These are phyloP conservation scores for Penicillium paradoxum DNA, from an alignment of 495 filamentous ascomycete genomes.

Conservation along the genomic window DNA sequence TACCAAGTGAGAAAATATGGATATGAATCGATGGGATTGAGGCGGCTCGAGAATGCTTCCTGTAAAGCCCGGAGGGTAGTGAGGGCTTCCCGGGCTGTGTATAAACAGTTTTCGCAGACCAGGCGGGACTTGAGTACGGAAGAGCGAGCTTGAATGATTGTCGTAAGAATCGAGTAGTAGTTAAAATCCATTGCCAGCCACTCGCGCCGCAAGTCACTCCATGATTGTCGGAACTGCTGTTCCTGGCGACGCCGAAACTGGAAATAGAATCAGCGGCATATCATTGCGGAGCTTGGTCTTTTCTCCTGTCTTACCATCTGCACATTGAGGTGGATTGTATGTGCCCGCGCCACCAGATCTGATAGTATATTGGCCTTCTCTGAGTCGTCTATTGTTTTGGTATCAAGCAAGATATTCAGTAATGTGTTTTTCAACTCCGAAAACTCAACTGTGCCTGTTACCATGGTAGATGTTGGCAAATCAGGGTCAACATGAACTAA, in stretches of 20 bases:
- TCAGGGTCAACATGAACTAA: constrained; percentile 23
- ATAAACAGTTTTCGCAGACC: constrained; percentile 27
- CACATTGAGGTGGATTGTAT: constrained; percentile 17
- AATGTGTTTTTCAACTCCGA: constrained; percentile 20
- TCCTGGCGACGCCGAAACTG: constrained; percentile 21
- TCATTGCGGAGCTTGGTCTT: neutral
- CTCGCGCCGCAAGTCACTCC: constrained; percentile 16
- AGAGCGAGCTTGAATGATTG: constrained; percentile 23
- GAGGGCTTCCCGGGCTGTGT: constrained; percentile 22
- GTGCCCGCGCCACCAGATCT: constrained; percentile 17
- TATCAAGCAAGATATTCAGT: constrained; percentile 17
- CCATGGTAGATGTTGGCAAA: constrained; percentile 20
- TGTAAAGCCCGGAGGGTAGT: constrained; percentile 21
- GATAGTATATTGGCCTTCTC: constrained; percentile 23
- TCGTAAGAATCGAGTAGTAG: constrained; percentile 25
- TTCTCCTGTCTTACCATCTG: constrained; percentile 13
- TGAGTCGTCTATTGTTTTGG: constrained; percentile 13
- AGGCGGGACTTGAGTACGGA: constrained; percentile 21
- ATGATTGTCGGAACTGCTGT: constrained; percentile 12
- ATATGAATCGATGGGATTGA: constrained; percentile 20
- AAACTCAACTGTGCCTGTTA: constrained; percentile 22
- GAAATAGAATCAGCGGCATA: neutral
- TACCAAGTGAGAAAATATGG: constrained; percentile 32
- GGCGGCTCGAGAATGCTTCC: constrained; percentile 14
- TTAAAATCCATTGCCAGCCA: constrained; percentile 32